Evolutionary conservation across 768 basidiomycete species (phyloP).

Genomic region (Chalciporus pseudorubinellus): DNA sequence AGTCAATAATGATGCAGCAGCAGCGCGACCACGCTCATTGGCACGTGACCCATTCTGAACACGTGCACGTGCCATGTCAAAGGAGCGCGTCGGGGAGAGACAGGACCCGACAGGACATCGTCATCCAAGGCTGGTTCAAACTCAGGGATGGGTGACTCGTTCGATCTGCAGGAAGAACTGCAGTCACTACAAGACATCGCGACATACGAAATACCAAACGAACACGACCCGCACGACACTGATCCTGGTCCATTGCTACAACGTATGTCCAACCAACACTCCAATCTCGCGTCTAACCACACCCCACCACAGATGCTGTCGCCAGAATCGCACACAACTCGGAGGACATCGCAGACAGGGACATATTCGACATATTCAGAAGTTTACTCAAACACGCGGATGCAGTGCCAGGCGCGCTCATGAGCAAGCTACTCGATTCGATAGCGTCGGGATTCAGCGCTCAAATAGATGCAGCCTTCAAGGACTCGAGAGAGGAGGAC

Average conservation of each 20-base stretch:
- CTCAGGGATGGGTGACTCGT: conserved; percentile 44
- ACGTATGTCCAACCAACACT: conserved; percentile 37
- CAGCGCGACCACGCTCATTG: not conserved
- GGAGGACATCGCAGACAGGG: conserved; percentile 62
- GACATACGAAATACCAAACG: conserved; percentile 64
- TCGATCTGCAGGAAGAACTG: conserved; percentile 80
- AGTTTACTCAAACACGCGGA: conserved; percentile 77
- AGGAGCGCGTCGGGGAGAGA: conserved; percentile 8
- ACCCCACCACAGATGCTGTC: conserved; percentile 59
- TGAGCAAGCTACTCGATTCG: conserved; percentile 88
- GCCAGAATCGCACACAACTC: conserved; percentile 75
- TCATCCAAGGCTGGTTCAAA: conserved; percentile 6
- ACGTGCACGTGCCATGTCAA: conserved; percentile 27
- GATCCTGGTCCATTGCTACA: conserved; percentile 57
- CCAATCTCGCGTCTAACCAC: conserved; percentile 8
- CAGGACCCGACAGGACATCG: not conserved
- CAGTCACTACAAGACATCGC: conserved; percentile 59
- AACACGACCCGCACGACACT: conserved; percentile 59
- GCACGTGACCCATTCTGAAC: conserved; percentile 10
- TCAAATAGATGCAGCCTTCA: conserved; percentile 69
- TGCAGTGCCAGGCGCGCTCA: conserved; percentile 56
- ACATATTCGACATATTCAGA: conserved; percentile 80
- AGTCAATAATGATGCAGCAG: too few species aligned
- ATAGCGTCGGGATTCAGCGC: conserved; percentile 71
- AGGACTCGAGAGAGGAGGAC: conserved; percentile 69